phyloP scores from a whole-genome alignment of 2,329 filamentous ascomycete species.

The Cylindrodendrum hubeiense region DNA sequence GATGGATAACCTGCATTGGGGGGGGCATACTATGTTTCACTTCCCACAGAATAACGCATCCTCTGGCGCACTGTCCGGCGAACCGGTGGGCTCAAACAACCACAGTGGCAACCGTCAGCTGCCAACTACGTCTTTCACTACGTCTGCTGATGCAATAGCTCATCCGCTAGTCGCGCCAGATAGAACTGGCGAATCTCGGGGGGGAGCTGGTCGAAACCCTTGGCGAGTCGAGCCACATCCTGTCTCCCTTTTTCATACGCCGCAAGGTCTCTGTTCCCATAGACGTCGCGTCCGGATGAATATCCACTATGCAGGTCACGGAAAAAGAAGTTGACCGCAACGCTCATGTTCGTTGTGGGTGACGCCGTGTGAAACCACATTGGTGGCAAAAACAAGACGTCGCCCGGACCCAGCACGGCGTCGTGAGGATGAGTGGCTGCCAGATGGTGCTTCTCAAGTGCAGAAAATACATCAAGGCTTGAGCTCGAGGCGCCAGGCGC shows the following conservation, averaged over 20 bases:
- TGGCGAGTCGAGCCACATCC: conserved; percentile 76
- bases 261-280: conserved; percentile 87
- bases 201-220: conserved; percentile 74
- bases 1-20: too few relatives aligned
- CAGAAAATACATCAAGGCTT: conserved; percentile 76
- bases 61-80: neutral
- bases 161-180: conserved; percentile 76
- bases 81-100: neutral
- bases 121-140: conserved; percentile 19
- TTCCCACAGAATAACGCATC: neutral
- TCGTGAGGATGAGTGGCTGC: conserved; percentile 72
- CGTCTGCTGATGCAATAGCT: conserved; percentile 61
- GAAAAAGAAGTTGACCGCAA: conserved; percentile 94
- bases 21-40: neutral
- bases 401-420: conserved; percentile 75
- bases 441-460: conserved; percentile 55
- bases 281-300: conserved; percentile 82
- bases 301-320: conserved; percentile 76
- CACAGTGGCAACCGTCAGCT: neutral
- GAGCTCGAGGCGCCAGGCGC: conserved; percentile 85
- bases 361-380: conserved; percentile 86
- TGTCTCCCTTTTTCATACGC: conserved; percentile 85
- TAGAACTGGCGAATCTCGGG: conserved; percentile 80
- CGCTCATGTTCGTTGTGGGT: conserved; percentile 69
- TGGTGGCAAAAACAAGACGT: conserved; percentile 84